These are phyloP conservation scores for Penicillium palitans DNA, from an alignment of 2,329 filamentous ascomycete genomes.

Conservation along the genomic window DNA sequence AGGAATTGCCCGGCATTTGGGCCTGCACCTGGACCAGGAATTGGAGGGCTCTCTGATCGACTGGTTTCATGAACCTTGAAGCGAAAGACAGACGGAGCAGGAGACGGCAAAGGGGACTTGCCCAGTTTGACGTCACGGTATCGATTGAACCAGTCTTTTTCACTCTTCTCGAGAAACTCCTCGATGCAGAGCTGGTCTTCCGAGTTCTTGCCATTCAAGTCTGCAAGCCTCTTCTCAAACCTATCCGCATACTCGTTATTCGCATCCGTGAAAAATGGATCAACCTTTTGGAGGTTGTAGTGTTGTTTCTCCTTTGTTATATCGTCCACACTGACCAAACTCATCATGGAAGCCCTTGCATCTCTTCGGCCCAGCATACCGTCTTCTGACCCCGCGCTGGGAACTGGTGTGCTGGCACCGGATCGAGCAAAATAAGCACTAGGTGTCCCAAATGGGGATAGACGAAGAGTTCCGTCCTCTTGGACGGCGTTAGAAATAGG, in stretches of 20 bases:
- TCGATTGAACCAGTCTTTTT: constrained; percentile 65
- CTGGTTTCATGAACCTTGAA: constrained; percentile 8
- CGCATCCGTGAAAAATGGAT: constrained; percentile 66
- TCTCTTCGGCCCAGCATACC: constrained; percentile 27
- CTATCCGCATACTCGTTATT: constrained; percentile 61
- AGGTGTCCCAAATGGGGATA: constrained; percentile 9
- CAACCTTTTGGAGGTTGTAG: constrained; percentile 64
- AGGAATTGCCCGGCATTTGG: constrained; percentile 52
- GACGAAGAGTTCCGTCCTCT: neutral
- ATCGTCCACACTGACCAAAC: constrained; percentile 54
- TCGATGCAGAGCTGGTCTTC: constrained; percentile 63
- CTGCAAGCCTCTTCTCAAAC: constrained; percentile 59
- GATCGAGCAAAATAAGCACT: constrained; percentile 8
- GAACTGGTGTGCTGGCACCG: constrained; percentile 7
- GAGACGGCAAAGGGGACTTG: constrained; percentile 39
- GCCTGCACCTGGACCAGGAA: constrained; percentile 35
- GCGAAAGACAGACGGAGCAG: constrained; percentile 26
- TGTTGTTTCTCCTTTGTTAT: constrained; percentile 54
- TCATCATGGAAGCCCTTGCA: constrained; percentile 52
- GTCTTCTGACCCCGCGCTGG: neutral
- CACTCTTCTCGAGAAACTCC: constrained; percentile 62
- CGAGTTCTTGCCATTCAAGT: constrained; percentile 58
- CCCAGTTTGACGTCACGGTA: constrained; percentile 61
- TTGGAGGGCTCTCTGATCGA: constrained; percentile 34
- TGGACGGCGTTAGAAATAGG: neutral